Percentiles rank a stretch among this genome's conserved stretches.
Evolutionary conservation across 805 yeast genomes (phyloP).

Genomic region (Ogataea minuta): DNA sequence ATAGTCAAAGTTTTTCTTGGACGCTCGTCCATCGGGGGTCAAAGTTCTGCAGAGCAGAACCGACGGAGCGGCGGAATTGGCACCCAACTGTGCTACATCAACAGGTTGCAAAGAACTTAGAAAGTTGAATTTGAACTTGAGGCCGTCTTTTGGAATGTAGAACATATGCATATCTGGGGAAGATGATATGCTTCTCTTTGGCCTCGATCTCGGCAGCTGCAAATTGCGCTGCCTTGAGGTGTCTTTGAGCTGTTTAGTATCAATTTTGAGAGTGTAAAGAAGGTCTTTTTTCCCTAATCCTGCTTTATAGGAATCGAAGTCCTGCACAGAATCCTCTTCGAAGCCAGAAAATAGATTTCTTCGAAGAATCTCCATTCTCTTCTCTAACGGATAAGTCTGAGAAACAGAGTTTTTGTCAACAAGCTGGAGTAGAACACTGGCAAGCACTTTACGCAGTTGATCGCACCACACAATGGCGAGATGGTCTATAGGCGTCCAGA

Average conservation of each 20-base stretch:
- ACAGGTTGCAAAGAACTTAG: conserved; percentile 32
- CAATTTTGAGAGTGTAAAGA: conserved; percentile 31
- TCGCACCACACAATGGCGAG: conserved; percentile 96
- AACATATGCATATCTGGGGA: conserved; percentile 36
- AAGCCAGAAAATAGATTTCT: conserved; percentile 51
- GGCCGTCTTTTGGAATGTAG: conserved; percentile 32
- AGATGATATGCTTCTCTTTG: conserved; percentile 14
- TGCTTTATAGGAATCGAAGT: conserved; percentile 25
- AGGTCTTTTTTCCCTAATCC: conserved; percentile 17
- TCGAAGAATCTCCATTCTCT: conserved; percentile 60
- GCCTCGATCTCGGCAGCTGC: conserved; percentile 25
- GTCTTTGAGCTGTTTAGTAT: conserved; percentile 33
- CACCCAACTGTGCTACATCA: conserved; percentile 24
- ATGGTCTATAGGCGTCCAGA: conserved; percentile 95
- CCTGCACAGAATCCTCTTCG: conserved; percentile 40
- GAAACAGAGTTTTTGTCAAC: conserved; percentile 46
- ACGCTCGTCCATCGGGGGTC: conserved; percentile 15
- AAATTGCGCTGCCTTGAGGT: conserved; percentile 31
- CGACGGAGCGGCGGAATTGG: conserved; percentile 25
- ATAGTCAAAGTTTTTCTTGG: conserved; percentile 35
- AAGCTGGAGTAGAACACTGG: conserved; percentile 56
- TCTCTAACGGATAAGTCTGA: conserved; percentile 50
- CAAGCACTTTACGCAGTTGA: conserved; percentile 68
- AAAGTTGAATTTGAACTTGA: conserved; percentile 30
- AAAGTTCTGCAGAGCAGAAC: conserved; percentile 31